These are phyloP conservation scores for Sclerotinia subarctica DNA, from an alignment of 2,329 filamentous ascomycete genomes.

Conservation along the genomic window DNA sequence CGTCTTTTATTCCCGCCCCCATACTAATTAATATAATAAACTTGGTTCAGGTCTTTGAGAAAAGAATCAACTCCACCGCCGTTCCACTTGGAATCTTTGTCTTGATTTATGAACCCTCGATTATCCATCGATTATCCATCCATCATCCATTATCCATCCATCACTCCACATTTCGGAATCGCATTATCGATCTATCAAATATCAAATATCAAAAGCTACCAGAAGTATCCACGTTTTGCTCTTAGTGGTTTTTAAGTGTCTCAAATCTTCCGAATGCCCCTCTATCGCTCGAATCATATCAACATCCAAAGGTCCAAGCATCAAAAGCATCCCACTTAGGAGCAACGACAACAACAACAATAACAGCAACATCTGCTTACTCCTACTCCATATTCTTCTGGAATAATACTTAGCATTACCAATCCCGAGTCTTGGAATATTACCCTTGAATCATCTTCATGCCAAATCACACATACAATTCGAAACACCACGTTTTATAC, in stretches of 20 bases:
- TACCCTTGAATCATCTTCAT: constrained; percentile 19
- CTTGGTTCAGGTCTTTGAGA: background rate
- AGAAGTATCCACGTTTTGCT: background rate
- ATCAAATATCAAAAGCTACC: constrained; percentile 5
- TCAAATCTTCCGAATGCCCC: background rate
- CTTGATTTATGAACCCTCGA: background rate
- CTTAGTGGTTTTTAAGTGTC: background rate
- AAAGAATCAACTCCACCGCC: background rate
- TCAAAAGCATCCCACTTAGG: background rate
- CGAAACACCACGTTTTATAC: constrained; percentile 25
- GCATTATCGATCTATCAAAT: background rate
- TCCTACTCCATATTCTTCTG: constrained; percentile 7
- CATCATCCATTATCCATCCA: constrained; percentile 1
- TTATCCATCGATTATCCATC: background rate
- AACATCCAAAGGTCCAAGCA: background rate
- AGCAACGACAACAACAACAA: background rate
- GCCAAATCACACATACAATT: constrained; percentile 22
- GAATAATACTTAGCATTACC: background rate
- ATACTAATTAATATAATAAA: background rate
- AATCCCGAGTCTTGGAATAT: background rate
- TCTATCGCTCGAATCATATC: constrained; percentile 13
- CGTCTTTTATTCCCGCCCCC: background rate
- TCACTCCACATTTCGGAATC: constrained; percentile 12
- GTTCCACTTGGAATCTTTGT: constrained; percentile 3
- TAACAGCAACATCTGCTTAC: background rate